Base-by-base conservation (phyloP, 768 basidiomycete genomes). In the Lentinula guzmanii region DNA sequence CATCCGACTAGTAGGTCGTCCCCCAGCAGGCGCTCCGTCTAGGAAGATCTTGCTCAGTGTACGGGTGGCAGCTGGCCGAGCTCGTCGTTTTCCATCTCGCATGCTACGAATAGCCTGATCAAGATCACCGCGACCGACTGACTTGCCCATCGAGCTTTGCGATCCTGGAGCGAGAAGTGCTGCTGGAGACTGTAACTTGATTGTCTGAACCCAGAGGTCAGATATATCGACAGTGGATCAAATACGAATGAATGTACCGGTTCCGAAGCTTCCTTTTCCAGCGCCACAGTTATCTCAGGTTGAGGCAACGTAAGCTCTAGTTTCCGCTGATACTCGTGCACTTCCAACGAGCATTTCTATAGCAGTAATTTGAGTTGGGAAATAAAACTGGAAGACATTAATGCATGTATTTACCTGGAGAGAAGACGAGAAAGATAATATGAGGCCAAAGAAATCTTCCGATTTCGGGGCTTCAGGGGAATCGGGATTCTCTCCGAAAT, bases 101-200 rank as follows among this genome's bases (percentile, higher is more conserved):
- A 94, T 82, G 63, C 87, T 93, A 16, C 90, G 86, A 43, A 98
- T 89, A 1, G 90, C 90, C 67, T 90, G 83, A 65, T 98, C 93
- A 35, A 96, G 73, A 59, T 89, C 89, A 9, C 94, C 94, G 41
- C 87, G 83, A 6, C 87, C 86, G 63, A 91, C 69, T 1, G 91
- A 87, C 37, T 75, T 76, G 4, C 77, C 73, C 58, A 81, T 77
- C 1, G 81, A 80, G 13, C 63, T 71, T 7, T 71, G 65, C 21
- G 71, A 66, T 13, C 70, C 66, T 8, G 72, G 73, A 33, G 69
- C 65, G 4, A 67, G 63, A 37, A 72, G 71, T 7, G 67, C 62
- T 4, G 70, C 65, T 18, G 69, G 51, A n/a, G 68, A 64, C 21
- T 69, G 62, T 10, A 63, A 65, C 71, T 83, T 80, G 75, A 78